phyloP scores from a whole-genome alignment of 352 stramenopile genomes.

The Pythium pyrilobum region DNA sequence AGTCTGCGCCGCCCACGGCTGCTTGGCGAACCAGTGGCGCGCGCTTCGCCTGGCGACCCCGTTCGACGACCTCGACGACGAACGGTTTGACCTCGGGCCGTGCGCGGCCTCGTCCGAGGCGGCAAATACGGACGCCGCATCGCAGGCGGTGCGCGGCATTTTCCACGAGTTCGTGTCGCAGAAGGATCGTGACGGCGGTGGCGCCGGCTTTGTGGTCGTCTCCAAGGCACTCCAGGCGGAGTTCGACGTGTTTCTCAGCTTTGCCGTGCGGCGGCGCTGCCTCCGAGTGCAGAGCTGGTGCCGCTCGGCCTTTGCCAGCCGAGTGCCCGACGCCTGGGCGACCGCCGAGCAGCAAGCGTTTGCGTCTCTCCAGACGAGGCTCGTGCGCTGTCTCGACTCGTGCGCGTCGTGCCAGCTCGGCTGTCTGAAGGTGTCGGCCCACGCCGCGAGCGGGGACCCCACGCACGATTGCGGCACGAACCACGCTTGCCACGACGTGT shows the following conservation, averaged over 20 bases:
- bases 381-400: slow-evolving; percentile 50
- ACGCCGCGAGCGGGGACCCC: slow-evolving; percentile 12
- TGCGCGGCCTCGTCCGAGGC: slow-evolving; percentile 19
- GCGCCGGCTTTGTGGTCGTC: too few relatives aligned
- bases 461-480: slow-evolving; percentile 47
- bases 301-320: slow-evolving; percentile 30
- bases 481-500: slow-evolving; percentile 40
- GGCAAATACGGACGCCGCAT: slow-evolving; percentile 12
- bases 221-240: slow-evolving; percentile 22
- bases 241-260: slow-evolving; percentile 60
- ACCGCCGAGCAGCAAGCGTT: slow-evolving; percentile 40
- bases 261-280: slow-evolving; percentile 51
- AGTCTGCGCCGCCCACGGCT: slow-evolving; percentile 27
- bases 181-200: slow-evolving; percentile 16
- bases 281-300: slow-evolving; percentile 39
- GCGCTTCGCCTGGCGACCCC: slow-evolving; percentile 3
- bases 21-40: slow-evolving; percentile 33
- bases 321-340: slow-evolving; percentile 42
- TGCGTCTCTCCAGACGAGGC: slow-evolving; percentile 36
- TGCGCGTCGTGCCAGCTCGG: slow-evolving; percentile 51
- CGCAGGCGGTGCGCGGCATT: slow-evolving; percentile 23
- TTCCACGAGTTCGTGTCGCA: slow-evolving; percentile 27
- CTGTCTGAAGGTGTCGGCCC: slow-evolving; percentile 52
- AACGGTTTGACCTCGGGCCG: slow-evolving; percentile 42
- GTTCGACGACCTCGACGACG: slow-evolving; percentile 30